These are phyloP conservation scores for Hypoxylon sp. DNA, from an alignment of 2,329 filamentous ascomycete species.

Conservation along the genomic window DNA sequence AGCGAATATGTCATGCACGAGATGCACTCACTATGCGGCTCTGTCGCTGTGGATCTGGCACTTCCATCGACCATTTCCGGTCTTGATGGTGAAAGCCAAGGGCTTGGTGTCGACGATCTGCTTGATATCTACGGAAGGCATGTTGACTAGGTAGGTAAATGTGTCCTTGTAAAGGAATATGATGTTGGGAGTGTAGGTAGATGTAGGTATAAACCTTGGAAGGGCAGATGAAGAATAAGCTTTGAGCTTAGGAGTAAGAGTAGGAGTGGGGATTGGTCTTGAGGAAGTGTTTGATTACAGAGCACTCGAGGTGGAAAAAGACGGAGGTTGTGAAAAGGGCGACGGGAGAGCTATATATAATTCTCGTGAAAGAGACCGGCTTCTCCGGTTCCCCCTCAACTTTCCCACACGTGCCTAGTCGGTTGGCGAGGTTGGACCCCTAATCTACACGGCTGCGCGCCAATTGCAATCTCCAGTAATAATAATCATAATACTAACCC, in stretches of 20 bases:
- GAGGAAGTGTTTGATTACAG: slow-evolving; percentile 23
- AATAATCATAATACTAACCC: slow-evolving; percentile 33
- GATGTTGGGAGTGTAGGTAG: slow-evolving; percentile 6
- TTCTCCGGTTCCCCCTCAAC: slow-evolving; percentile 18
- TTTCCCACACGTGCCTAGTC: slow-evolving; percentile 16
- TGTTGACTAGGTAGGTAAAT: slow-evolving; percentile 40
- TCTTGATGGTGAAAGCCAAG: slow-evolving; percentile 53
- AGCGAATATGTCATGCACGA: background rate
- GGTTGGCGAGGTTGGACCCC: slow-evolving; percentile 28
- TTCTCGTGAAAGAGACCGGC: slow-evolving; percentile 32
- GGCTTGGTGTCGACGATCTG: slow-evolving; percentile 51
- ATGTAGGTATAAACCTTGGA: slow-evolving; percentile 1
- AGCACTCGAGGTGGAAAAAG: slow-evolving; percentile 25
- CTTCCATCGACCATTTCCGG: slow-evolving; percentile 52
- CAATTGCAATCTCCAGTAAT: slow-evolving; percentile 35
- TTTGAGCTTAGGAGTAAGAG: background rate
- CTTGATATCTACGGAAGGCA: slow-evolving; percentile 52
- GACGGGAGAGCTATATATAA: slow-evolving; percentile 40
- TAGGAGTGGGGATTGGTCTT: slow-evolving; percentile 35
- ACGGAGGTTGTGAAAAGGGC: slow-evolving; percentile 15
- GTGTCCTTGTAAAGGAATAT: background rate
- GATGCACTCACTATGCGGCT: slow-evolving; percentile 51
- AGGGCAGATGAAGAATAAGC: slow-evolving; percentile 16
- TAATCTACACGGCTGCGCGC: slow-evolving; percentile 21
- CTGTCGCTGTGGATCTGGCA: slow-evolving; percentile 53